Percentiles rank a stretch among this genome's conserved stretches.
Conservation (phyloP, 768 basidiomycete genomes). For the Lactarius sanguifluus region DNA sequence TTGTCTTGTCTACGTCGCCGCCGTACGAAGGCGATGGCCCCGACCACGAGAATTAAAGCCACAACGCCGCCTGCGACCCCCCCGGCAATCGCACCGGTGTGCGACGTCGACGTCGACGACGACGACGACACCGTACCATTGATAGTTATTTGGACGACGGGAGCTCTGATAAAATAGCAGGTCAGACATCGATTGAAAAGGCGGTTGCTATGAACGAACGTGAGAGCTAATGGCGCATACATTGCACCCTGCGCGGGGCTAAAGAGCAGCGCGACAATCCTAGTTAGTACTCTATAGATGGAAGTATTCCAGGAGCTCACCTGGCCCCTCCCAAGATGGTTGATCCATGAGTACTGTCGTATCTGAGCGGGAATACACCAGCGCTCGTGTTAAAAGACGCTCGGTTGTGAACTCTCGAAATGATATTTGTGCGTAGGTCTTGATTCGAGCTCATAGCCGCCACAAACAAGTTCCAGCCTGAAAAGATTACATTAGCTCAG, state of each 20-base stretch:
- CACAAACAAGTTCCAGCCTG: not conserved
- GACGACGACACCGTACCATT: not conserved
- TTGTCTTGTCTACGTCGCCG: conserved; percentile 12
- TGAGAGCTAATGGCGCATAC: conserved; percentile 32
- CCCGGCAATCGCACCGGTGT: conserved; percentile 24
- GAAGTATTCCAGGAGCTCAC: conserved; percentile 4
- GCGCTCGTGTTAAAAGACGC: conserved; percentile 11
- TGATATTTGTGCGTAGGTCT: conserved; percentile 10
- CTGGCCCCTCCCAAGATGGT: conserved; percentile 18
- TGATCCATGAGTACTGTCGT: conserved; percentile 8
- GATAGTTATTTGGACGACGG: conserved; percentile 6
- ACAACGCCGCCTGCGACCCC: conserved; percentile 24
- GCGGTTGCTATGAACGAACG: conserved; percentile 18
- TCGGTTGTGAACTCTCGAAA: conserved; percentile 15
- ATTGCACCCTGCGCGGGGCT: conserved; percentile 32
- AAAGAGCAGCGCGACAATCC: not conserved
- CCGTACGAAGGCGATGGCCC: not conserved
- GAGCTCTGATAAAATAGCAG: not conserved
- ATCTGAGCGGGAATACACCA: conserved; percentile 19
- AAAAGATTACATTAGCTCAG: conserved; percentile 5
- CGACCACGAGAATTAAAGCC: not conserved
- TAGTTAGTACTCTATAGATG: not conserved
- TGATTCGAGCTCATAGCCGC: conserved; percentile 7
- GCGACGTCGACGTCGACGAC: not conserved
- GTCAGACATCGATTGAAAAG: not conserved